phyloP scores from a whole-genome alignment of 305 asterid species.

The Rubia peregrina region DNA sequence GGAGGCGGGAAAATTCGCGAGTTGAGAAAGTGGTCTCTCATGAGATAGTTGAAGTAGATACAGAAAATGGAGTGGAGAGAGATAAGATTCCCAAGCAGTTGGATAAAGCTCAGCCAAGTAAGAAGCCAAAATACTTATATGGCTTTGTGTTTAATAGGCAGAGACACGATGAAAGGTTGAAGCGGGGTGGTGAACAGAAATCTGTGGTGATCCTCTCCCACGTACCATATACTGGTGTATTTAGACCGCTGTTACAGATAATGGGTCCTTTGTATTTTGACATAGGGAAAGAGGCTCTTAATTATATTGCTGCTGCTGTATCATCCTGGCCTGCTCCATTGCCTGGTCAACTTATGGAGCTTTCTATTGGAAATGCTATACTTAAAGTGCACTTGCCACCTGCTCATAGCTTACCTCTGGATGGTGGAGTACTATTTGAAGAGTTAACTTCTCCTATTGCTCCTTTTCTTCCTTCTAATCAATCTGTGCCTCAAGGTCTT shows the following conservation, averaged over 20 bases:
- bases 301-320: conserved; percentile 66
- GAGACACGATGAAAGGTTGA: conserved; percentile 89
- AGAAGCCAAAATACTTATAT: conserved; percentile 54
- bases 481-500: conserved; percentile 79
- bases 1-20: conserved; percentile 41
- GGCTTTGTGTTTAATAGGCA: conserved; percentile 96
- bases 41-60: conserved; percentile 54
- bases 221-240: conserved; percentile 74
- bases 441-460: conserved; percentile 89
- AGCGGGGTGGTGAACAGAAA: conserved; percentile 95
- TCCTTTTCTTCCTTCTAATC: conserved; percentile 83
- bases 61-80: conserved; percentile 21
- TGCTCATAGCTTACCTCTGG: conserved; percentile 82
- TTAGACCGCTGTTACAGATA: conserved; percentile 88
- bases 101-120: conserved; percentile 29
- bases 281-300: conserved; percentile 79
- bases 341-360: conserved; percentile 83
- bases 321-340: conserved; percentile 81
- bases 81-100: conserved; percentile 26
- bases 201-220: conserved; percentile 90
- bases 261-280: conserved; percentile 95
- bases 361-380: conserved; percentile 81
- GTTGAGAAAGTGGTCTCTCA: conserved; percentile 26
- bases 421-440: conserved; percentile 63
- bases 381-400: conserved; percentile 89